Base-by-base conservation (phyloP, 768 basidiomycete species). In the Amanita muscaria region DNA sequence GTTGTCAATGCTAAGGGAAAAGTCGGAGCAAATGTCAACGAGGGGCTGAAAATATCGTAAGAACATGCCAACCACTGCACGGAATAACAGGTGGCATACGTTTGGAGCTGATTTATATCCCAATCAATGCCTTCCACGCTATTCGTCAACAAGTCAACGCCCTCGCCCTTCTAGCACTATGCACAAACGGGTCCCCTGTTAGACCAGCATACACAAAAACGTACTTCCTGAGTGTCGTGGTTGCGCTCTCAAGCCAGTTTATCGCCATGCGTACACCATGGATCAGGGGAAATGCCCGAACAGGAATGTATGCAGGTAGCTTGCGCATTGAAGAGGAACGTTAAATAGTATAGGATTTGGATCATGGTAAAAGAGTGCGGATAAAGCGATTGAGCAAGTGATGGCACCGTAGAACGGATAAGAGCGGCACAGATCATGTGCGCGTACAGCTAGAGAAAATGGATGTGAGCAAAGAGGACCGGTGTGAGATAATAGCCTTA, bases 401-500 rank as follows among this genome's bases (percentile, higher is more conserved):
- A 91, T 1, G 88, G 82, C 4, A 84, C 82, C 1, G 82, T 81
- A 0, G 92, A 77, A 1, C 93, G 83, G 34, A 76, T 73, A 37
- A 92, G 65, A 1, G 88, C 85, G 1, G 82, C 78, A 45, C 86
- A 83, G 16, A 89, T 83, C 1, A 76, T 74, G 51, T 82, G 83
- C 12, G 82, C 86, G 46, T n/a, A n/a, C n/a, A n/a, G n/a, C n/a
- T n/a, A n/a, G n/a, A n/a, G n/a, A n/a, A n/a, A n/a, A 2, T 3
- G 18, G 16, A 24, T 2, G 15, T 18, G 18, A 25, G 30, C 18
- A 35, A 29, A n/a, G n/a, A n/a, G n/a, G n/a, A n/a, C n/a, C n/a
- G n/a, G n/a, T n/a, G n/a, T n/a, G 31, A 32, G 21, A 10, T 38
- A n/a, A 48, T 35, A 21, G 30, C 59, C 72, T 39, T 54, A 72